Conservation (phyloP, 495 filamentous ascomycete species). For the Bacidia rubella region DNA sequence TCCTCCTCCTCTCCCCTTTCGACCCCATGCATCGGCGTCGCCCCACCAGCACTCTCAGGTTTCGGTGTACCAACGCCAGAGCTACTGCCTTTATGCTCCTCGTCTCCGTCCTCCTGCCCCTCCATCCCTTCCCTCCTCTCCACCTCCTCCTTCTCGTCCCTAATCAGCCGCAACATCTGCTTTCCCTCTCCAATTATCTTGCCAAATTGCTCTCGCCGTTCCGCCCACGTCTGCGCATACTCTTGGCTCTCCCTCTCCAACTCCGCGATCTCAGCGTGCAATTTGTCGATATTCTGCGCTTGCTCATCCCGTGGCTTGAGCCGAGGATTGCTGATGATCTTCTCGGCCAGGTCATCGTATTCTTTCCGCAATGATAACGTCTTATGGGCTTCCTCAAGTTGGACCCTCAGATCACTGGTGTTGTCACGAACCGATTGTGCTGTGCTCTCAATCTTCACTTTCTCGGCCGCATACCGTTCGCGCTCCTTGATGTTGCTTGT, state of each 20-base stretch:
- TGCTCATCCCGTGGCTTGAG: slow-evolving; percentile 77
- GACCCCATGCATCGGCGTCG: slow-evolving; percentile 35
- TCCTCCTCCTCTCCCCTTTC: slow-evolving; percentile 28
- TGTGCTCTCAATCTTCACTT: slow-evolving; percentile 56
- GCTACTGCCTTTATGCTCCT: slow-evolving; percentile 36
- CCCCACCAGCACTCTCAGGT: slow-evolving; percentile 38
- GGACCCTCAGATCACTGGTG: slow-evolving; percentile 52
- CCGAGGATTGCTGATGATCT: slow-evolving; percentile 69
- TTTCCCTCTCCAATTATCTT: slow-evolving; percentile 83
- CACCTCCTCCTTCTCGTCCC: slow-evolving; percentile 88
- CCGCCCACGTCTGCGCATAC: slow-evolving; percentile 72
- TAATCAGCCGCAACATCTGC: slow-evolving; percentile 70
- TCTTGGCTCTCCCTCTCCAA: slow-evolving; percentile 70
- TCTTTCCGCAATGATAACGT: slow-evolving; percentile 65
- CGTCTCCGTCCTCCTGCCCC: slow-evolving; percentile 58
- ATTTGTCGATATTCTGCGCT: slow-evolving; percentile 57
- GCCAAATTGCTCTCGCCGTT: slow-evolving; percentile 77
- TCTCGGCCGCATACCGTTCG: slow-evolving; percentile 70
- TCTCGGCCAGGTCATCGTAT: slow-evolving; percentile 74
- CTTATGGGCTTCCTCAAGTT: slow-evolving; percentile 63
- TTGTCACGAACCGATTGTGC: slow-evolving; percentile 67
- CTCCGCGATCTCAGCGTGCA: slow-evolving; percentile 78
- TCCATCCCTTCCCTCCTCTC: slow-evolving; percentile 66
- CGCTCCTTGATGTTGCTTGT: slow-evolving; percentile 76
- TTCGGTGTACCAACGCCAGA: slow-evolving; percentile 54